These are phyloP conservation scores for Podospora pseudoanserina DNA, from an alignment of 495 filamentous ascomycete genomes.

Conservation along the genomic window DNA sequence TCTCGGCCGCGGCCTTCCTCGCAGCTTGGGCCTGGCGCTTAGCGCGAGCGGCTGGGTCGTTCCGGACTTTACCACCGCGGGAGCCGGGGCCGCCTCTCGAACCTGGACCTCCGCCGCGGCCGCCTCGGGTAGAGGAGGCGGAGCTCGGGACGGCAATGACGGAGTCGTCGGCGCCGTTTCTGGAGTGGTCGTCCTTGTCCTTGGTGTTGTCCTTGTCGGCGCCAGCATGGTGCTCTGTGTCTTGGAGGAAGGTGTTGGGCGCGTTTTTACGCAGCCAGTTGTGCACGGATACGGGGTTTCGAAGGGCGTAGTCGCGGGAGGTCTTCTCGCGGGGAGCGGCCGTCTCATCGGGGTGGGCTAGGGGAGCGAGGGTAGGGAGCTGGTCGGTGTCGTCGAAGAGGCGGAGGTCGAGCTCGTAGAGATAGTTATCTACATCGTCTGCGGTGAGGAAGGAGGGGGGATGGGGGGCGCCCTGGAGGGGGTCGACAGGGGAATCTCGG, in stretches of 20 bases:
- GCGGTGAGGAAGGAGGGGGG: slow-evolving; percentile 62
- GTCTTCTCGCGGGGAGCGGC: slow-evolving; percentile 15
- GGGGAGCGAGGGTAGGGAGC: slow-evolving; percentile 41
- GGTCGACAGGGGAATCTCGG: slow-evolving; percentile 35
- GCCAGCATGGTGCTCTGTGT: slow-evolving; percentile 56
- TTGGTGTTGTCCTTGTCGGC: slow-evolving; percentile 42
- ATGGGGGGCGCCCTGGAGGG: slow-evolving; percentile 35
- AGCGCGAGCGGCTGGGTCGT: slow-evolving; percentile 16
- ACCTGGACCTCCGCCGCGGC: slow-evolving; percentile 40
- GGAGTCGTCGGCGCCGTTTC: neutral
- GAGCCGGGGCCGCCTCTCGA: slow-evolving; percentile 29
- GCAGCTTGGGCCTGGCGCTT: slow-evolving; percentile 27
- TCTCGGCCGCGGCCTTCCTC: slow-evolving; percentile 9
- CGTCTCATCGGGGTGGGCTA: slow-evolving; percentile 27
- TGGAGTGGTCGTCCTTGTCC: slow-evolving; percentile 6
- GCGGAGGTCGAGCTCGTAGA: slow-evolving; percentile 64
- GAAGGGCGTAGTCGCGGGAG: slow-evolving; percentile 57
- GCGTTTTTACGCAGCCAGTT: slow-evolving; percentile 86
- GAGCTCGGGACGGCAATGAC: neutral
- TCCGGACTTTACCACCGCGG: slow-evolving; percentile 20
- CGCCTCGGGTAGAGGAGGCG: slow-evolving; percentile 16
- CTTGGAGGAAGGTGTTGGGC: slow-evolving; percentile 78
- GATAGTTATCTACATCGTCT: slow-evolving; percentile 76
- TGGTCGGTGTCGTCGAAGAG: slow-evolving; percentile 31
- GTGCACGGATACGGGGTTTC: slow-evolving; percentile 81